Conservation (phyloP, 2,329 filamentous ascomycete species). For the Cladophialophora carrionii region DNA sequence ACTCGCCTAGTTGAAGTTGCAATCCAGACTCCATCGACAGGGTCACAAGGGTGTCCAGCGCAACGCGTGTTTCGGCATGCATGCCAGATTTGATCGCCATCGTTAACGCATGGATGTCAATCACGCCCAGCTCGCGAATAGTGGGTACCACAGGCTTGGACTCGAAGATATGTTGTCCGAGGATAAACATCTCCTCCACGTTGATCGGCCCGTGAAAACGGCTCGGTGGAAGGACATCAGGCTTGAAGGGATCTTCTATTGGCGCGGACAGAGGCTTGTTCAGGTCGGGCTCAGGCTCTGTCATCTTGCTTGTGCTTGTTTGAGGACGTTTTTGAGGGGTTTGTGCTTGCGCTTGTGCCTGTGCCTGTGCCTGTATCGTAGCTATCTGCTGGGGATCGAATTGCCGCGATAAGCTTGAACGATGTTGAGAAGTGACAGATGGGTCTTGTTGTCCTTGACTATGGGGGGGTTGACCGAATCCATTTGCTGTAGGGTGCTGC, state of each 20-base stretch:
- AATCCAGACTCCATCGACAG: slow-evolving; percentile 68
- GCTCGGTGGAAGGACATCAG: slow-evolving; percentile 50
- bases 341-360: slow-evolving; percentile 30
- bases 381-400: slow-evolving; percentile 38
- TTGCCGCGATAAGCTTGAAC: slow-evolving; percentile 39
- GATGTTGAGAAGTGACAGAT: slow-evolving; percentile 41
- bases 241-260: slow-evolving; percentile 53
- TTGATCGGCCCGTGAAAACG: slow-evolving; percentile 73
- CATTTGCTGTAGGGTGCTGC: slow-evolving; percentile 42
- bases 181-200: slow-evolving; percentile 63
- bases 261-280: slow-evolving; percentile 45
- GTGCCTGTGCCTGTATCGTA: slow-evolving; percentile 32
- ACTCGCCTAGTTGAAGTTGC: slow-evolving; percentile 70
- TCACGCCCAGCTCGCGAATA: slow-evolving; percentile 77
- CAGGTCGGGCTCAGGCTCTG: slow-evolving; percentile 41
- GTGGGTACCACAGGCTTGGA: slow-evolving; percentile 75
- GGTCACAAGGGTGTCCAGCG: slow-evolving; percentile 78
- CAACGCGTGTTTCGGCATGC: slow-evolving; percentile 83
- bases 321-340: slow-evolving; percentile 36
- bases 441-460: slow-evolving; percentile 39
- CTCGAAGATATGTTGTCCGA: slow-evolving; percentile 68
- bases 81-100: slow-evolving; percentile 89
- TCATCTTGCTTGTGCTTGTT: slow-evolving; percentile 40
- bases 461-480: slow-evolving; percentile 40
- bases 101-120: slow-evolving; percentile 87